Base-by-base conservation (phyloP, 306 rosid genomes). In the Medicago lupulina region DNA sequence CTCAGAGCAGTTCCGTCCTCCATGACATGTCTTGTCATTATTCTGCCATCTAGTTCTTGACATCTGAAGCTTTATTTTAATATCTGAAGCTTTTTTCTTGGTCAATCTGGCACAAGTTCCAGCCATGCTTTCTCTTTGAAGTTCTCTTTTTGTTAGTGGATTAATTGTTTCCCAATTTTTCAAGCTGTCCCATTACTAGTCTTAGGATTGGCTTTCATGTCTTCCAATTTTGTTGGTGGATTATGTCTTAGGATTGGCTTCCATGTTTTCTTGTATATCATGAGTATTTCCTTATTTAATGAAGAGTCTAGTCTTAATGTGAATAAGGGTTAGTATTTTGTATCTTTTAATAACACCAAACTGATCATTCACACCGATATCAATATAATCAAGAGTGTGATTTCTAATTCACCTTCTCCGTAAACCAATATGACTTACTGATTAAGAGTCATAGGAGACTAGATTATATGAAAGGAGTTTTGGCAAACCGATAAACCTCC, bases 321-420 rank as follows among this genome's bases (percentile, higher is more conserved):
- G 9, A 15, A 14, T 65, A 65, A 39, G n/a, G 16, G 16, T 65
- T 17, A 17, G 17, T 65, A 34, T 39, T 65, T 16, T 64, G 6
- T 36, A 12, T 17, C 38, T 14, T 64, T 18, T 8, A 5, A 16
- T 38, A 64, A 39, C 50, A 9, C 9, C 8, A 11, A 38, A 9
- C 7, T 38, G 9, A 39, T 64, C 50, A 16, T 16, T 17, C 70
- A 16, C 6, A 17, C 70, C 3, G 2, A 39, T 64, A 9, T 64
- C 25, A 17, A 16, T 16, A 64, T 39, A 9, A 10, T 4, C 4
- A 66, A 66, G 36, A 66, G 53, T 63, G 7, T 67, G 41, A 62
- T 62, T 78, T 61, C 57, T 62, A 58, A 62, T 74, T 53, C 71
- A 28, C 16, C 65, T 16, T 60, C 23, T 59, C 62, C 55, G 70